These are phyloP conservation scores for Saturnispora saitoi DNA, from an alignment of 805 yeast species.

Conservation along the genomic window DNA sequence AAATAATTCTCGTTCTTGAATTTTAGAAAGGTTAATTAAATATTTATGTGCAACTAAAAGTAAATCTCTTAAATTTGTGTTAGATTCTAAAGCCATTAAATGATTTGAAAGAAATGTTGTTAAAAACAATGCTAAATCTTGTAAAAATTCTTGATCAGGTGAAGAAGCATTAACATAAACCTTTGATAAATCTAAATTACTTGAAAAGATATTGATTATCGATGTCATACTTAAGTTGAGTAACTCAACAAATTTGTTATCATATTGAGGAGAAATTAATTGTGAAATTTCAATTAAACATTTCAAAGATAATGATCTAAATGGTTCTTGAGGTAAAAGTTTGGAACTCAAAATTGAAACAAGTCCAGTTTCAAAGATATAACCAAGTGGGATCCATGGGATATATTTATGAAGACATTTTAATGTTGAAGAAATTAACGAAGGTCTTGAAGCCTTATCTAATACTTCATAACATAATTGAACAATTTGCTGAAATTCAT, in stretches of 20 bases:
- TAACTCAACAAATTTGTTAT: conserved; percentile 53
- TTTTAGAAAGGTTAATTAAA: conserved; percentile 73
- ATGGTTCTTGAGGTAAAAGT: conserved; percentile 68
- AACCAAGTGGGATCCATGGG: conserved; percentile 91
- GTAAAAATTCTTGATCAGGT: conserved; percentile 85
- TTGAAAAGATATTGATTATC: conserved; percentile 60
- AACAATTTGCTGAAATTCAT: conserved; percentile 89
- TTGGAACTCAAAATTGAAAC: conserved; percentile 64
- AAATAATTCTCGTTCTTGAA: conserved; percentile 93
- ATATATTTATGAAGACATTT: conserved; percentile 75
- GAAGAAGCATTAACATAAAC: conserved; percentile 71
- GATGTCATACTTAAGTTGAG: conserved; percentile 69
- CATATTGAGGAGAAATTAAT: conserved; percentile 47
- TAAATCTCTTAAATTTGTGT: conserved; percentile 41
- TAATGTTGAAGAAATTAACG: conserved; percentile 76
- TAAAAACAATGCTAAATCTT: conserved; percentile 89
- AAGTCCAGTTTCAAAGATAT: conserved; percentile 80
- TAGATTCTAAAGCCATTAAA: conserved; percentile 53
- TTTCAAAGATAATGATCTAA: conserved; percentile 78
- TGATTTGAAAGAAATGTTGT: conserved; percentile 79
- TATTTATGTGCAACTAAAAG: conserved; percentile 69
- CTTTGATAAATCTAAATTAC: conserved; percentile 57
- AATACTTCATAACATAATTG: conserved; percentile 88
- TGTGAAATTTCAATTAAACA: conserved; percentile 88
- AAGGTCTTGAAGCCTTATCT: conserved; percentile 79